Base-by-base conservation (phyloP, 2,329 filamentous ascomycete species). In the Leptographium galeiforme region DNA sequence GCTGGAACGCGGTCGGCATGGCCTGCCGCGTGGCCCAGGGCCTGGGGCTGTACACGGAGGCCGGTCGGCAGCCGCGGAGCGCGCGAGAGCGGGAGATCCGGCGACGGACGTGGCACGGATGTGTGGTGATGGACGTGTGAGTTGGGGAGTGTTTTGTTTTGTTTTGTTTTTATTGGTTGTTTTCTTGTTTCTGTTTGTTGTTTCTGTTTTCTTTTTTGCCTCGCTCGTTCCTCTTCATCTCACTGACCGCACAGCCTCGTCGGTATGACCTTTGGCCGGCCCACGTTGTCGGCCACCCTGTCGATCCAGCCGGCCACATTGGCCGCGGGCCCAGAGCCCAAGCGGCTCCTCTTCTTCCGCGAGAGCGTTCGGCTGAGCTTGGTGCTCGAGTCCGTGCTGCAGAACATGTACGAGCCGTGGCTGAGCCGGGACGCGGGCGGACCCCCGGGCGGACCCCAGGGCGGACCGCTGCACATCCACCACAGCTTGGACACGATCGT, bases 1-100 rank as follows among this genome's bases (percentile, higher is more conserved):
- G 70, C 55, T 73, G 70, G 69, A 70, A 71, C 48, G 60, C 66
- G 0, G 65, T 71, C 6, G 71, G 70, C 1, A 50, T 72, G 6
- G 70, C 71, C 0, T 70, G 66, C 50, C 62, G 70, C 4, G 60
- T 71, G 11, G 70, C 68, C 0, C 66, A 69, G 46, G 69, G 69
- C 0, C 59, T 73, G 3, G 70, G 70, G 0, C 56, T 74, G 38
- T 70, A 73, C 52, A 63, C 63, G 8, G 61, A 61, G 30, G 57
- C 30, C 51, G 52, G 50, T 32, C 47, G 50, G 12, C 47, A 45
- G 16, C 41, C 38, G 11, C 46, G 53, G 10, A 49, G 44, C 25
- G 41, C 45, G 41, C 54, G 50, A 4, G 40, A 48, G 25, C 43
- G 44, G 18, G 41, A 53, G 18, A 49, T 53, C 10, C 54, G 54